These are phyloP conservation scores for Oryza glumipatula DNA, from an alignment of 176 grass and related monocot genomes.

Conservation along the genomic window DNA sequence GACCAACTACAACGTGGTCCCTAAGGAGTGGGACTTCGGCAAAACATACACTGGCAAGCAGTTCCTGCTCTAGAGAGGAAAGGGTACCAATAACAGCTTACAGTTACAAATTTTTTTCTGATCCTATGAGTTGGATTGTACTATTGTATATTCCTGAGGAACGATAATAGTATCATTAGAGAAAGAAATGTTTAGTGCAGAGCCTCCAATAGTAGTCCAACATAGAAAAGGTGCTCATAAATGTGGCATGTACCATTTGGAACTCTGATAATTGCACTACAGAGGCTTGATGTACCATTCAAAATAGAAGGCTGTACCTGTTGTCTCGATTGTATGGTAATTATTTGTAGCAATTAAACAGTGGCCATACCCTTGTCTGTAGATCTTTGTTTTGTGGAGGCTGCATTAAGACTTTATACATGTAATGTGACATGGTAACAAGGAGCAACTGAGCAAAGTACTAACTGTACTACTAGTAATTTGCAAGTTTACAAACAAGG, in stretches of 20 bases:
- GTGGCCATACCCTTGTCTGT: background rate
- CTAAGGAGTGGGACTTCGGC: slow-evolving; percentile 81
- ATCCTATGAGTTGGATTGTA: slow-evolving; percentile 35
- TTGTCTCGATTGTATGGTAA: slow-evolving; percentile 2
- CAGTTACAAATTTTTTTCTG: slow-evolving; percentile 44
- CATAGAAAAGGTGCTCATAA: slow-evolving; percentile 13
- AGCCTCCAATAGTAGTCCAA: slow-evolving; percentile 24
- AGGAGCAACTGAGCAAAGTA: too few species aligned
- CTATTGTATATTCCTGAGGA: slow-evolving; percentile 51
- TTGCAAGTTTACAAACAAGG: background rate
- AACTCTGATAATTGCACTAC: slow-evolving; percentile 27
- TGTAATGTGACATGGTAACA: background rate
- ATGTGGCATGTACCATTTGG: slow-evolving; percentile 9
- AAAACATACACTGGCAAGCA: slow-evolving; percentile 90
- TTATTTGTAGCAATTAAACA: background rate
- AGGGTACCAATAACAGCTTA: slow-evolving; percentile 12
- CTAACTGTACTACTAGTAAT: too few species aligned
- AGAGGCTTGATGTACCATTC: slow-evolving; percentile 36
- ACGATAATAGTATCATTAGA: slow-evolving; percentile 36
- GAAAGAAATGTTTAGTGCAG: slow-evolving; percentile 34
- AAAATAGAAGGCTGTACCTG: slow-evolving; percentile 22
- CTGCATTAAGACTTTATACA: background rate
- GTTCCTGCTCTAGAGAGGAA: slow-evolving; percentile 73
- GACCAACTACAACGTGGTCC: slow-evolving; percentile 72
- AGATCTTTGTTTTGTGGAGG: background rate